Evolutionary conservation across 2,329 filamentous ascomycete genomes (phyloP).

Genomic region (Botrytis fabae): DNA sequence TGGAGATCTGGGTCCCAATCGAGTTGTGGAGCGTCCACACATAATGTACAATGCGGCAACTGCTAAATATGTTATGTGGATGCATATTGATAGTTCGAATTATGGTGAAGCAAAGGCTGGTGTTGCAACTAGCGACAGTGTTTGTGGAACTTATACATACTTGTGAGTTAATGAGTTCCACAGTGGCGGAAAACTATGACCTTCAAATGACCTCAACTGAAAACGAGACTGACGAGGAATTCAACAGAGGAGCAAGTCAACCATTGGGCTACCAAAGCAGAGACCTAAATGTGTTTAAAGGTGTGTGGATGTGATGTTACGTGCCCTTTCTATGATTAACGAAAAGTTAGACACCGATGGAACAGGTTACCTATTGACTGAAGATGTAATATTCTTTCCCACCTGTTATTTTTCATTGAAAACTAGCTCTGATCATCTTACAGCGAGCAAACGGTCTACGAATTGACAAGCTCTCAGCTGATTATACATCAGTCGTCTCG

Average conservation of each 20-base stretch:
- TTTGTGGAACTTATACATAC: slow-evolving; percentile 62
- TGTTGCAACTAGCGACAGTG: slow-evolving; percentile 57
- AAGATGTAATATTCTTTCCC: slow-evolving; percentile 50
- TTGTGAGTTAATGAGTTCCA: slow-evolving; percentile 32
- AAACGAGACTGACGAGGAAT: background rate
- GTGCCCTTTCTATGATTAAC: slow-evolving; percentile 8
- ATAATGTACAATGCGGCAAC: slow-evolving; percentile 67
- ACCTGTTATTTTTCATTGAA: too few relatives aligned
- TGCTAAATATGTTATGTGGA: slow-evolving; percentile 64
- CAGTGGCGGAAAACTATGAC: background rate
- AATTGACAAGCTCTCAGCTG: slow-evolving; percentile 55
- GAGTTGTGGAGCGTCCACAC: slow-evolving; percentile 67
- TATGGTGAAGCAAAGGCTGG: slow-evolving; percentile 66
- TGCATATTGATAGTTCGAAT: slow-evolving; percentile 63
- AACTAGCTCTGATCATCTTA: background rate
- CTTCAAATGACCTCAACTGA: background rate
- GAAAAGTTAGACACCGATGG: slow-evolving; percentile 57
- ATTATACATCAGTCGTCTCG: slow-evolving; percentile 53
- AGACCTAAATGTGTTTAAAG: slow-evolving; percentile 41
- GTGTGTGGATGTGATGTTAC: slow-evolving; percentile 18
- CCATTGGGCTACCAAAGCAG: slow-evolving; percentile 40
- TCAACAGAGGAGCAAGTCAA: slow-evolving; percentile 36
- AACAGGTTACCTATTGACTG: slow-evolving; percentile 60
- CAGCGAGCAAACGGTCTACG: slow-evolving; percentile 58
- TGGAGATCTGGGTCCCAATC: slow-evolving; percentile 60